These are phyloP conservation scores for Epichloe gansuensis DNA, from an alignment of 2,329 filamentous ascomycete genomes.

Conservation along the genomic window DNA sequence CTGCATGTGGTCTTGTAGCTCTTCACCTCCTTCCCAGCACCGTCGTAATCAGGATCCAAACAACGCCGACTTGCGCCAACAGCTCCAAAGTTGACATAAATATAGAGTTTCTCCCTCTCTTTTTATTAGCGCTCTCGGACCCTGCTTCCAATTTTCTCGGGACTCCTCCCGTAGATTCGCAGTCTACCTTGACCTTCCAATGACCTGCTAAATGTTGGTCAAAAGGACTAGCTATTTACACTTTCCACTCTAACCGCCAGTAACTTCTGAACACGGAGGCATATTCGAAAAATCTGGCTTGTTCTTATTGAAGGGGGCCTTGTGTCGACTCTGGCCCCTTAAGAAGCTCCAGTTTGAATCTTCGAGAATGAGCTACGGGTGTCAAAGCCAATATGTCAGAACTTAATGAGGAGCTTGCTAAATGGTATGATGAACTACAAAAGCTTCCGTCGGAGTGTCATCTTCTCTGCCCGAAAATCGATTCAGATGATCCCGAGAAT, in stretches of 20 bases:
- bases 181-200: neutral
- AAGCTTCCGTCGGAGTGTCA: constrained; percentile 40
- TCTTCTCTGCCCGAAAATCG: constrained; percentile 53
- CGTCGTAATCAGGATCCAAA: neutral
- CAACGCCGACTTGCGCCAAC: neutral
- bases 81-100: neutral
- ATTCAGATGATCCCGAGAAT: constrained; percentile 48
- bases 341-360: neutral
- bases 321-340: neutral
- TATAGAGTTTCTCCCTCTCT: neutral
- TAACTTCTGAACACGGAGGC: neutral
- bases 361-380: constrained; percentile 3
- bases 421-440: constrained; percentile 31
- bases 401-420: constrained; percentile 26
- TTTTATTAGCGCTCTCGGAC: neutral
- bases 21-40: neutral
- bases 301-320: neutral
- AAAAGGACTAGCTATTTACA: neutral
- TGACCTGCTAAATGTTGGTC: neutral
- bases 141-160: neutral
- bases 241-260: neutral
- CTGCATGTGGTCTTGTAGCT: neutral
- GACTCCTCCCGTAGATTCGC: neutral
- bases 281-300: neutral
- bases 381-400: constrained; percentile 22